phyloP scores from a whole-genome alignment of 2,329 filamentous ascomycete species.

The Ceratocystis diversiconidia region DNA sequence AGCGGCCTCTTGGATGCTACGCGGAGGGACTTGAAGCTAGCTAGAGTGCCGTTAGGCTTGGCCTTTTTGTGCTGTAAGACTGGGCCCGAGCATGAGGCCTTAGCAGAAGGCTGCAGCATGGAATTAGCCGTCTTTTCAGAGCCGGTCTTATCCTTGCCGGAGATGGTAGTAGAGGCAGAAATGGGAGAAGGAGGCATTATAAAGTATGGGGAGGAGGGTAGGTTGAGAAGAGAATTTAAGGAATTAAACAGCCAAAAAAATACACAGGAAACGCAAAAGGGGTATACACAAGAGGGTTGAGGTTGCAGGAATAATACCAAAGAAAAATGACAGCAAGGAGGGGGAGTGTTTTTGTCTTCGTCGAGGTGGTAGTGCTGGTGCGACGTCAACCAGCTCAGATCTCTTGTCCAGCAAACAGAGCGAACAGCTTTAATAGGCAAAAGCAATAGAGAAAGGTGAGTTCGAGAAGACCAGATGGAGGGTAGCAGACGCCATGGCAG shows the following conservation, averaged over 20 bases:
- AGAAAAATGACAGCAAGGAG: not conserved
- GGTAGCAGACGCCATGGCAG: not conserved
- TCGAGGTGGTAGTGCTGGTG: no score
- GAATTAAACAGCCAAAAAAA: not conserved
- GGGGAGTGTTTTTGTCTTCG: not conserved
- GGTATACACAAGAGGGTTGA: not conserved
- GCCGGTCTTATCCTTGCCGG: not conserved
- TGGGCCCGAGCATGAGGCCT: not conserved
- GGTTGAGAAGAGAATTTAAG: not conserved
- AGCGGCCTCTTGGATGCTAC: conserved; percentile 45
- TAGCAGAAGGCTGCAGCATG: not conserved
- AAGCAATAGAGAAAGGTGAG: not conserved
- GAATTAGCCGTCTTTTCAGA: not conserved
- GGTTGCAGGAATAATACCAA: not conserved
- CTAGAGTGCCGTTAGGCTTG: not conserved
- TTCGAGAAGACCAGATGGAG: not conserved
- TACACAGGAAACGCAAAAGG: not conserved
- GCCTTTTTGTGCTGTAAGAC: conserved; percentile 9
- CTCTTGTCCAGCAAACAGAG: no score
- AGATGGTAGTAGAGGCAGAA: not conserved
- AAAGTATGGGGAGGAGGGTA: not conserved
- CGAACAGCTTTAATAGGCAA: no score
- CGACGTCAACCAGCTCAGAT: no score
- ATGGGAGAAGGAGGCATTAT: not conserved
- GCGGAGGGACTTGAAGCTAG: conserved; percentile 24